Percentiles rank a stretch among this genome's conserved stretches.
Conservation (phyloP, 2,329 filamentous ascomycete genomes). For the Tothia fuscella region DNA sequence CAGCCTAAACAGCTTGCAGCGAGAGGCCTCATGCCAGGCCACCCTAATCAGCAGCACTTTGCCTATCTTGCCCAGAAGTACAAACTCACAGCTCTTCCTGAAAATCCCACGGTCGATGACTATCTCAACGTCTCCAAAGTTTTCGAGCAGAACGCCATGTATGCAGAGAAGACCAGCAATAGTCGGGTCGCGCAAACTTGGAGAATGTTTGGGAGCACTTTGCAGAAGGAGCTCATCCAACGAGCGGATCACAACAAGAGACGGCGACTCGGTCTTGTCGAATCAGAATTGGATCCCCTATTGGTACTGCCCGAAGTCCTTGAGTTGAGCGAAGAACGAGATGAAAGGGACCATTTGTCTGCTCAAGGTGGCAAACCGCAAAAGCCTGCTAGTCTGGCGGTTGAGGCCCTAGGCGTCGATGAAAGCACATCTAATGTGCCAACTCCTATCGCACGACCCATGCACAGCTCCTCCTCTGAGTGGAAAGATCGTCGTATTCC, state of each 20-base stretch:
- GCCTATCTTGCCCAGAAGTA: constrained; percentile 34
- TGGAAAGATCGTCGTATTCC: too few species aligned
- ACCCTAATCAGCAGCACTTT: constrained; percentile 25
- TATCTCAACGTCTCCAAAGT: constrained; percentile 26
- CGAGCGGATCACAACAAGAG: constrained; percentile 16
- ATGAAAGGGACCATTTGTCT: not conserved
- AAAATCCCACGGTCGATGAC: constrained; percentile 26
- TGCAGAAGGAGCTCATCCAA: constrained; percentile 12
- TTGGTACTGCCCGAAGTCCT: constrained; percentile 6
- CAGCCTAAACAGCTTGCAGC: constrained; percentile 36
- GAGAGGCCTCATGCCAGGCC: constrained; percentile 36
- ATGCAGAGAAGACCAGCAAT: constrained; percentile 38
- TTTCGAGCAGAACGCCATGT: constrained; percentile 42
- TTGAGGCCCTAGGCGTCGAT: not conserved
- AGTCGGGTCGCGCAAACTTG: constrained; percentile 46
- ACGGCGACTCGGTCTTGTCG: constrained; percentile 16
- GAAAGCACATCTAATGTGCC: constrained; percentile 45
- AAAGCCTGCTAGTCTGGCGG: not conserved
- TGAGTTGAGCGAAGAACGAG: not conserved
- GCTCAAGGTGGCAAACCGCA: not conserved
- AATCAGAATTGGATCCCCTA: constrained; percentile 10
- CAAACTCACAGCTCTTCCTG: constrained; percentile 26
- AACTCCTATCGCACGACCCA: constrained; percentile 41
- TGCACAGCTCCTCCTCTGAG: constrained; percentile 3
- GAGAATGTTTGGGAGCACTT: constrained; percentile 37